phyloP scores from a whole-genome alignment of 352 stramenopile species.

The Pythium aquatile region DNA sequence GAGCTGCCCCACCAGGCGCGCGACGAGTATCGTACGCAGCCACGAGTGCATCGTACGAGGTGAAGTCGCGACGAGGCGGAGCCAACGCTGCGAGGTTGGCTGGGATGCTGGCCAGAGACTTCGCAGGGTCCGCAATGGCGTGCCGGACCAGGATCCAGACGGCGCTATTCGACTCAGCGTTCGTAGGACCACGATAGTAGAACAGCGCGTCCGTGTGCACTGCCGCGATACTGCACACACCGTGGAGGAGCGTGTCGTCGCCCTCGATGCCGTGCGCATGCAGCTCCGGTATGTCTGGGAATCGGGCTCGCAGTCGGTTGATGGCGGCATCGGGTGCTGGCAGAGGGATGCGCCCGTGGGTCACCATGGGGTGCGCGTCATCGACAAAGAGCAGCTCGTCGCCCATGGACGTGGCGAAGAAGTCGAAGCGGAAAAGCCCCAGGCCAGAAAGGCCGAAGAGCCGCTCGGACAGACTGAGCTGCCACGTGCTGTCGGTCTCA shows the following conservation, averaged over 20 bases:
- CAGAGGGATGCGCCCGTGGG: slow-evolving; percentile 6
- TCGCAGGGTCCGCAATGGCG: neutral
- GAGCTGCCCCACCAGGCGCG: neutral
- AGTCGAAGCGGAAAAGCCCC: slow-evolving; percentile 22
- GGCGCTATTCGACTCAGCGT: slow-evolving; percentile 11
- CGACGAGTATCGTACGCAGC: slow-evolving; percentile 11
- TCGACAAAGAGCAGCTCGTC: slow-evolving; percentile 21
- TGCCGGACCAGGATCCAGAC: slow-evolving; percentile 21
- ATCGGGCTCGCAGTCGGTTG: slow-evolving; percentile 6
- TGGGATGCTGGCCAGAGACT: slow-evolving; percentile 1
- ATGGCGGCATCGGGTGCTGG: slow-evolving; percentile 14
- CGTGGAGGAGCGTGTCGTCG: slow-evolving; percentile 22
- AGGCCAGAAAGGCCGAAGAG: slow-evolving; percentile 23
- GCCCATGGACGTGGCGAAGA: slow-evolving; percentile 20
- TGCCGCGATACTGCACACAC: slow-evolving; percentile 20
- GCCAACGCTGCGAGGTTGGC: slow-evolving; percentile 13
- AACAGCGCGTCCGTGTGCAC: slow-evolving; percentile 23
- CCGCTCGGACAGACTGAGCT: slow-evolving; percentile 17
- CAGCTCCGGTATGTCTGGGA: slow-evolving; percentile 17
- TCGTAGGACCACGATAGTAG: slow-evolving; percentile 27
- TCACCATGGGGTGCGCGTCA: slow-evolving; percentile 21
- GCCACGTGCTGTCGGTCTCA: slow-evolving; percentile 15
- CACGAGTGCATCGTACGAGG: slow-evolving; percentile 13
- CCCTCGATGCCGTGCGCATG: slow-evolving; percentile 6
- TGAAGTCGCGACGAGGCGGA: slow-evolving; percentile 4